Percentiles rank a stretch among this genome's conserved stretches.
Conservation (phyloP, 108 stramenopile genomes). For the Skeletonema marinoi region DNA sequence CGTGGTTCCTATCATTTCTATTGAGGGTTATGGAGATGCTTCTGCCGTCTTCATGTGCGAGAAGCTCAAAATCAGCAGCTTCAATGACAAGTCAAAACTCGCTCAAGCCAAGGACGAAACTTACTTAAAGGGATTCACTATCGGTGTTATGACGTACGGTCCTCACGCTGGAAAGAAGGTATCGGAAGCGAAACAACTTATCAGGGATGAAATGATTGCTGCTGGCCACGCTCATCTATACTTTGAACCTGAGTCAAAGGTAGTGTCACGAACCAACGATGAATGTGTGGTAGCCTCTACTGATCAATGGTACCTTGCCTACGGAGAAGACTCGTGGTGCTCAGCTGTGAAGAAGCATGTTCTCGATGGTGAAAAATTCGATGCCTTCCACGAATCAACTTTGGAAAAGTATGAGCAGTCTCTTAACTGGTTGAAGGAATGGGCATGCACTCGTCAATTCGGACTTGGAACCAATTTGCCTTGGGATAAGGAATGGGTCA, state of each 20-base stretch:
- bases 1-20: conserved; percentile 98
- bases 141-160: conserved; percentile 94
- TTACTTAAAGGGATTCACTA: conserved; percentile 97
- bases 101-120: conserved; percentile 94
- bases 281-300: conserved; percentile 98
- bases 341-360: conserved; percentile 86
- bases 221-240: conserved; percentile 90
- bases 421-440: conserved; percentile 96
- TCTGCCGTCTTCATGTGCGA: conserved; percentile 94
- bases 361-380: conserved; percentile 80
- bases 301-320: conserved; percentile 98
- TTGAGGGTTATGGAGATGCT: conserved; percentile 93
- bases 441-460: conserved; percentile 98
- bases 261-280: conserved; percentile 95
- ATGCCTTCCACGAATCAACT: conserved; percentile 83
- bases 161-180: conserved; percentile 93
- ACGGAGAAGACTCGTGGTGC: conserved; percentile 58
- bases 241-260: conserved; percentile 95
- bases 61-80: conserved; percentile 92
- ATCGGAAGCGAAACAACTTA: conserved; percentile 93
- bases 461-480: conserved; percentile 96
- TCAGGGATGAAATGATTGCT: conserved; percentile 93
- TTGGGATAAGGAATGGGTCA: conserved; percentile 97
- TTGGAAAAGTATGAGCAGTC: conserved; percentile 85
- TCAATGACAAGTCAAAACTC: conserved; percentile 95